phyloP scores from a whole-genome alignment of 345 rosid genomes.

The Punica granatum region DNA sequence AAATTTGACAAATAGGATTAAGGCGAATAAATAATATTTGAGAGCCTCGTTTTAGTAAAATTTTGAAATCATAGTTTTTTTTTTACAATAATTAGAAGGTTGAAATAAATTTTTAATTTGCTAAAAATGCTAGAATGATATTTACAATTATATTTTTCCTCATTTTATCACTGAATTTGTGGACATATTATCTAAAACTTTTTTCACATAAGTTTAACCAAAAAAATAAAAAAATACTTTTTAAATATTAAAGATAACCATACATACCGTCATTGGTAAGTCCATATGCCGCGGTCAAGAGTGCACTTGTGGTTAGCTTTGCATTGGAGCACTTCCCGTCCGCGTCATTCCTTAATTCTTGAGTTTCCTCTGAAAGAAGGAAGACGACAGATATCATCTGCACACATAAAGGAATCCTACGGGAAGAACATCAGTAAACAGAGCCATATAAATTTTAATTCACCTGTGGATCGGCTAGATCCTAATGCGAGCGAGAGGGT shows the following conservation, averaged over 20 bases:
- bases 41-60: too few relatives aligned
- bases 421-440: not conserved
- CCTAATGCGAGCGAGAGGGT: constrained; percentile 26
- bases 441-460: not conserved
- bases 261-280: constrained; percentile 50
- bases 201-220: too few relatives aligned
- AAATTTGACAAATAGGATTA: too few relatives aligned
- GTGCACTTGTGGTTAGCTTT: constrained; percentile 20
- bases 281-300: constrained; percentile 32
- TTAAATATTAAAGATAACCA: not conserved
- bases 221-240: too few relatives aligned
- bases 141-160: too few relatives aligned
- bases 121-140: too few relatives aligned
- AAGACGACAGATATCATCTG: not conserved
- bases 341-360: constrained; percentile 30
- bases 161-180: too few relatives aligned
- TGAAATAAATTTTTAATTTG: too few relatives aligned
- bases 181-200: too few relatives aligned
- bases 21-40: too few relatives aligned
- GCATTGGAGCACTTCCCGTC: constrained; percentile 30
- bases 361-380: constrained; percentile 37
- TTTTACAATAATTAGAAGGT: too few relatives aligned
- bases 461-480: constrained; percentile 41
- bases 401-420: not conserved
- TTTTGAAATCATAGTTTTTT: too few relatives aligned